Evolutionary conservation across 2,329 filamentous ascomycete genomes (phyloP), one percentile per base, ranked within the genome.

Genomic region (Sarocladium brachiariae): DNA sequence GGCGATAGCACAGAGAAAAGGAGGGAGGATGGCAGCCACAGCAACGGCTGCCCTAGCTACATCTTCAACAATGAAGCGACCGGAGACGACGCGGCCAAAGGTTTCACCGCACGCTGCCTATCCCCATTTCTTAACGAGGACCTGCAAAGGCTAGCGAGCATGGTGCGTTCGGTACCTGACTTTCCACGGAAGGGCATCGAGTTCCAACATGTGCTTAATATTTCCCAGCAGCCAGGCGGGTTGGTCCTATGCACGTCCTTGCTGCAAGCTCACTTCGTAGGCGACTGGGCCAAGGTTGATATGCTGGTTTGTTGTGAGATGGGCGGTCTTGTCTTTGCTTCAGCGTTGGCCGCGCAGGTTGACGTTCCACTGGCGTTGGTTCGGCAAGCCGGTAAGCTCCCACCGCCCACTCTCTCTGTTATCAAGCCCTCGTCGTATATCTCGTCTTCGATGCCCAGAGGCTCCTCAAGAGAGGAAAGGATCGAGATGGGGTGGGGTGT

Each of bases 201-300:
- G 3, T 84, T 84, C 59, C 77, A 72, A 46, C 77, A 84, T 52
- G 70, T 84, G 2, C 75, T 85, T 41, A 66, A 66, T 56, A 79
- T 84, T 52, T 55, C 68, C 23, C 71, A 83, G 60, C 70, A 74
- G 43, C 69, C 65, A 0, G 70, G 67, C 43, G 80, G 80, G 4
- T 59, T 84, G 23, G 45, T 55, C 4, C 58, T 83, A 5, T 81
- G 77, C 62, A 69, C 70, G 1, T 70, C 69, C 56, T 63, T 84
- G 31, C 59, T 84, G 7, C 61, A 70, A 59, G 55, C 54, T 3
- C 70, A 72, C 50, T 78, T 78, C 54, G 37, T 49, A 0, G 70
- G 70, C 21, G 60, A 73, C 53, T 82, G 76, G 79, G 24, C 55
- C 2, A 62, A 68, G 43, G 55, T 81, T 19, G 61, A 68, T 50